Base-by-base conservation (phyloP, 495 filamentous ascomycete genomes). In the Wilcoxina mikolae region DNA sequence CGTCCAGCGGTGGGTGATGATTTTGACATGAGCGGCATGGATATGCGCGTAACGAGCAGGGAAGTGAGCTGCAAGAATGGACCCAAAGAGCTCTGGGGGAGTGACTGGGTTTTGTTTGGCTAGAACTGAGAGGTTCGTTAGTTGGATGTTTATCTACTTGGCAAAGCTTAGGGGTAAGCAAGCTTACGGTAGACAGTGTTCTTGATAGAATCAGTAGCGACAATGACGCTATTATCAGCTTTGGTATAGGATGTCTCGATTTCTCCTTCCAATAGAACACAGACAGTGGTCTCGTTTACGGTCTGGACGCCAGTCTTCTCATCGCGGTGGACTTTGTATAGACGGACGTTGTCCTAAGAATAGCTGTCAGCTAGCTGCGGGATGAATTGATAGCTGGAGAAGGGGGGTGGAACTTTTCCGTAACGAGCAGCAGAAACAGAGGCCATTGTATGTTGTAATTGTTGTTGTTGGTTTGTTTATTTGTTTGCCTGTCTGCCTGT, bases 201-300 rank as follows among this genome's bases (percentile, higher is more conserved):
- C 73, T 98, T 98, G 74, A 95, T 90, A 9, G 88, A 90, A 71
- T 98, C 91, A 35, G 91, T 98, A 49, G 91, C 88, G 38, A 98
- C 91, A 23, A 98, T 77, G 51, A 93, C 85, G 67, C 82, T 85
- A 75, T 98, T 98, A 72, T 98, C 91, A 62, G 87, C 90, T 65
- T 78, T 69, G 55, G 88, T 98, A 75, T 95, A 95, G 50, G 90
- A 93, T 48, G 75, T 77, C 44, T 91, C 85, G 58, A 96, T 95
- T 29, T 85, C 82, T 50, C 91, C 91, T 72, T 94, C 85, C 3
- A 98, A 74, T 17, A 95, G 73, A 43, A 83, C 83, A 68, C 85
- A 84, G 53, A 98, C 85, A 42, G 89, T 95, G 85, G 94, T 93
- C 68, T 98, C 91, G 38, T 84, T 83, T 44, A 95, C 87, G 5